phyloP scores from a whole-genome alignment of 345 rosid genomes.

The Microcos paniculata region DNA sequence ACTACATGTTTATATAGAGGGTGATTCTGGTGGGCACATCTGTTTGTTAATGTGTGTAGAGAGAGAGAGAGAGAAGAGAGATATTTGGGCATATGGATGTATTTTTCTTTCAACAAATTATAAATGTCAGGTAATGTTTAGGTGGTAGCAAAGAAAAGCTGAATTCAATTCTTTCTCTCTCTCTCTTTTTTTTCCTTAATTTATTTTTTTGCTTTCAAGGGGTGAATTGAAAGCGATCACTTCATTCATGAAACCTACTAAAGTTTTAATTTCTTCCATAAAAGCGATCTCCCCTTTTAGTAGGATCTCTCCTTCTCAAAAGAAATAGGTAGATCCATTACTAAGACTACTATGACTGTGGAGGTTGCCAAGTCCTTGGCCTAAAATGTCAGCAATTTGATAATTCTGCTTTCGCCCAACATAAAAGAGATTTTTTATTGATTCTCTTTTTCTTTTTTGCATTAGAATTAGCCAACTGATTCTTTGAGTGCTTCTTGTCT shows the following conservation, averaged over 20 bases:
- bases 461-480: not conserved
- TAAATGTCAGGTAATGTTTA: constrained; percentile 8
- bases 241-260: constrained; percentile 5
- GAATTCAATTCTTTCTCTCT: not conserved
- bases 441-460: not conserved
- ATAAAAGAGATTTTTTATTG: not conserved
- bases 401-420: constrained; percentile 7
- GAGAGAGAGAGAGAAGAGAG: not conserved
- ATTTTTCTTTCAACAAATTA: not conserved
- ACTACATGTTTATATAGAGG: not conserved
- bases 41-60: not conserved
- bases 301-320: constrained; percentile 29
- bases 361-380: not conserved
- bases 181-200: too few species aligned
- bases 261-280: not conserved
- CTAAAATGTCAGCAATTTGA: constrained; percentile 18
- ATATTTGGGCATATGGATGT: not conserved
- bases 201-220: too few species aligned
- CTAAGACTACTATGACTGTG: not conserved
- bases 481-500: not conserved
- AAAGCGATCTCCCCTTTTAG: constrained; percentile 11
- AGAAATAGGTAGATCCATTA: constrained; percentile 22
- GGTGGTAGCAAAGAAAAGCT: not conserved
- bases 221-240: constrained; percentile 13
- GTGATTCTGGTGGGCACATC: constrained; percentile 25